Base-by-base conservation (phyloP, 345 rosid species). In the Erysimum cheiranthoides region DNA sequence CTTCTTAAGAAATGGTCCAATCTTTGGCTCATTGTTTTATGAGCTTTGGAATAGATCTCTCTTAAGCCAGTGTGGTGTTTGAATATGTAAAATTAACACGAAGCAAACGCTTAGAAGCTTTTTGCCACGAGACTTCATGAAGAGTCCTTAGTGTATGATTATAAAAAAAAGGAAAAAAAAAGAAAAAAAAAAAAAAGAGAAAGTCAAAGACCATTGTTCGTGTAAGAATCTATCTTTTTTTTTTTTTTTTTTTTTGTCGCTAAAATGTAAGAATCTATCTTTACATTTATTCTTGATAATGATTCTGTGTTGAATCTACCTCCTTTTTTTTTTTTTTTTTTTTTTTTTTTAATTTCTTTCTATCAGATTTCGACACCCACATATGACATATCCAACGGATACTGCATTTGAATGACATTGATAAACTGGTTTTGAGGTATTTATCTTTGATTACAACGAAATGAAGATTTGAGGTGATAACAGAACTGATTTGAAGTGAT, bases 21-120 rank as follows among this genome's bases (percentile, higher is more conserved):
- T 43, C 51, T 46, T 7, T 62, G 63, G 32, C 73, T 75, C 73
- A 36, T 38, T 66, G 58, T 61, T 43, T 1, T 11, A 69, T 77
- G 76, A 49, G 72, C 42, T 57, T 38, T 42, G 69, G 77, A 59
- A 51, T 59, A 57, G 77, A 39, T 66, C 27, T 66, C 16, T 66
- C 50, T 57, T 42, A 45, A 63, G 53, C 32, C 21, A 38, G 38
- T 36, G 52, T 56, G 32, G 59, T 75, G 64, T 76, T 57, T 61
- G 45, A 43, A n/a, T 59, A 61, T 53, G 74, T 75, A 53, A 54
- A 68, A 21, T 21, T 21, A 21, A 59, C 25, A 10, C 5, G 39
- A 61, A 61, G 74, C 58, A 61, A 63, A 71, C 54, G 59, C 70
- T 62, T 69, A 14, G 8, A 46, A 73, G 13, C 49, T 42, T 73